Base-by-base conservation (phyloP, 2,329 filamentous ascomycete species). In the Pestalotiopsis sp. region DNA sequence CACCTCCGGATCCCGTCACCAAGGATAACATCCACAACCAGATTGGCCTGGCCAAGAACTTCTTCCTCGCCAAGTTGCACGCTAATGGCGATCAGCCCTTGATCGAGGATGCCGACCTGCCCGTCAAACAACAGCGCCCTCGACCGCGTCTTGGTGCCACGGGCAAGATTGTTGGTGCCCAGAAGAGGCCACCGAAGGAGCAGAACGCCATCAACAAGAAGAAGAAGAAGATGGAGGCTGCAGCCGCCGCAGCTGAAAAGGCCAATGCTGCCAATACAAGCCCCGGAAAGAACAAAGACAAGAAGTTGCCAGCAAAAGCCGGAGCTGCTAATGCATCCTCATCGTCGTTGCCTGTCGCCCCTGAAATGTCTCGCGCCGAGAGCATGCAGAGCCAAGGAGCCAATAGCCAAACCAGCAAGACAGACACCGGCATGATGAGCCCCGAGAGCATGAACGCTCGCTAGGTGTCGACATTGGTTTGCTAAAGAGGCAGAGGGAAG, bases 91-190 rank as follows among this genome's bases (percentile, higher is more conserved):
- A 95, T 75, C 89, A 94, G 78, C 90, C 94, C 58, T 86, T 99
- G 72, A 85, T 97, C 66, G 96, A 99, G 83, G 96, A 99, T 81
- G 93, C 98, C 77, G 95, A 99, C 74, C 84, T 99, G 27, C 96
- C 97, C 17, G 89, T 91, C 67, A 99, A 99, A 82, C 96, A 99
- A 82, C 88, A 94, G 83, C 92, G 83, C 82, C 93, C 83, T 27
- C 85, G 88, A n/a, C 88, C 89, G n/a, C 84, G 88, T 39, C 85
- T 89, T 27, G 87, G 87, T 41, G 88, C 89, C 23, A 95, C 91
- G 23, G 93, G 93, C 76, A 97, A 97, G 85, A 97, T 97, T 73
- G 92, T 92, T 12, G 92, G 91, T 66, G 93, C 93, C 39, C 90
- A 94, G 74, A 97, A 97, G 82, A 86, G 93, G 7, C 93, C 93